A percentile compares a stretch with the other conserved stretches of the same genome.
Evolutionary conservation across 2,329 filamentous ascomycete genomes (phyloP).

Genomic region (Sclerotinia nivalis): DNA sequence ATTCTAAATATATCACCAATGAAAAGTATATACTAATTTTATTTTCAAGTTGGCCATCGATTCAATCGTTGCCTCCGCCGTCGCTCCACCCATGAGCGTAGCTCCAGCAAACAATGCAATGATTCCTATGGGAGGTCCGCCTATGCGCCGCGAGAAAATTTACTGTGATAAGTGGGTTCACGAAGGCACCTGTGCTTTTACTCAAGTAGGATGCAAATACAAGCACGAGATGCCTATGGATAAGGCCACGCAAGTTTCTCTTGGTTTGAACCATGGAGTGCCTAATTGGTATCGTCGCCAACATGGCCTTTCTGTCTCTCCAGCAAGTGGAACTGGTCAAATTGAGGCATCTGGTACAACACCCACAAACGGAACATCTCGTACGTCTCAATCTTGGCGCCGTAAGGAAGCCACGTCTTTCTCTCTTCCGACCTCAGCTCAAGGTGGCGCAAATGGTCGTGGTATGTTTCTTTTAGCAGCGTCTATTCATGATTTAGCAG

Average conservation of each 20-base stretch:
- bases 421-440: not conserved
- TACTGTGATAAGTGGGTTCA: conserved; percentile 92
- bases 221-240: conserved; percentile 88
- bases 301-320: conserved; percentile 1
- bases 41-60: conserved; percentile 18
- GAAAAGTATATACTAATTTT: conserved; percentile 10
- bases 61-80: conserved; percentile 16
- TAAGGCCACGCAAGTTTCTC: conserved; percentile 60
- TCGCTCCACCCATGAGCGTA: not conserved
- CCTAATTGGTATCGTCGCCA: conserved; percentile 35
- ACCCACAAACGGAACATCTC: not conserved
- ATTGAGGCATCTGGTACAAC: conserved; percentile 9
- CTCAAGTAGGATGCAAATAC: conserved; percentile 82
- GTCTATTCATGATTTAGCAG: not conserved
- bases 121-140: not conserved
- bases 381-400: conserved; percentile 22
- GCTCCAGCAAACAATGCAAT: not conserved
- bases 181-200: conserved; percentile 80
- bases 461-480: conserved; percentile 7
- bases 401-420: conserved; percentile 5
- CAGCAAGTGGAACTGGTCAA: conserved; percentile 11
- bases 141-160: conserved; percentile 53
- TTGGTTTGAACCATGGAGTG: conserved; percentile 71
- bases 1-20: not conserved
- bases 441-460: not conserved